Conservation (phyloP, 2,329 filamentous ascomycete genomes). For the Allantophomopsis cytisporea region DNA sequence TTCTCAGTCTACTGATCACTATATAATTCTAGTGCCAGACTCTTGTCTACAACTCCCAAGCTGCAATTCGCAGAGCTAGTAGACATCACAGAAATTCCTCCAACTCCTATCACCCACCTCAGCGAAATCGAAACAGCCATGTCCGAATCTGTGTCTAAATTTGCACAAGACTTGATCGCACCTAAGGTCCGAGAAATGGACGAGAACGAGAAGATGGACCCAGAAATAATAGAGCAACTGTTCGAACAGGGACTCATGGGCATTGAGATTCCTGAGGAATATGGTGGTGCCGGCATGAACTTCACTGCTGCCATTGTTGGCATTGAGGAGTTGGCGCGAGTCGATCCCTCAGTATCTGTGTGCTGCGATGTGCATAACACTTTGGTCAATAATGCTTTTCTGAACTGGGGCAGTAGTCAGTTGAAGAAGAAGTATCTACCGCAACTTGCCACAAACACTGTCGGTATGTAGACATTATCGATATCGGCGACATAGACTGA, state of each 20-base stretch:
- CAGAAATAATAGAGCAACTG: constrained; percentile 72
- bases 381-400: constrained; percentile 81
- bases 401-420: constrained; percentile 69
- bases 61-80: constrained; percentile 34
- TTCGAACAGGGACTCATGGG: constrained; percentile 98
- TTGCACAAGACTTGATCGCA: constrained; percentile 76
- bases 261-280: constrained; percentile 94
- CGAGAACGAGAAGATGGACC: constrained; percentile 90
- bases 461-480: constrained; percentile 29
- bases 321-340: constrained; percentile 89
- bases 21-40: constrained; percentile 24
- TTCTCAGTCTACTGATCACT: neutral
- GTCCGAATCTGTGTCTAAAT: constrained; percentile 81
- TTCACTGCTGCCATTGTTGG: constrained; percentile 93
- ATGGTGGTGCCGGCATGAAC: constrained; percentile 95
- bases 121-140: constrained; percentile 85
- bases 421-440: constrained; percentile 81
- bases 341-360: constrained; percentile 90
- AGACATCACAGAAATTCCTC: constrained; percentile 65
- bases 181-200: constrained; percentile 96
- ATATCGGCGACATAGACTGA: constrained; percentile 2
- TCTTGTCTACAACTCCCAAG: constrained; percentile 43
- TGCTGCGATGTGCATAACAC: constrained; percentile 98
- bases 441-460: constrained; percentile 76
- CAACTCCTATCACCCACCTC: constrained; percentile 85